These are phyloP conservation scores for Podaxis sp. DNA, from an alignment of 768 basidiomycete species.

Conservation along the genomic window DNA sequence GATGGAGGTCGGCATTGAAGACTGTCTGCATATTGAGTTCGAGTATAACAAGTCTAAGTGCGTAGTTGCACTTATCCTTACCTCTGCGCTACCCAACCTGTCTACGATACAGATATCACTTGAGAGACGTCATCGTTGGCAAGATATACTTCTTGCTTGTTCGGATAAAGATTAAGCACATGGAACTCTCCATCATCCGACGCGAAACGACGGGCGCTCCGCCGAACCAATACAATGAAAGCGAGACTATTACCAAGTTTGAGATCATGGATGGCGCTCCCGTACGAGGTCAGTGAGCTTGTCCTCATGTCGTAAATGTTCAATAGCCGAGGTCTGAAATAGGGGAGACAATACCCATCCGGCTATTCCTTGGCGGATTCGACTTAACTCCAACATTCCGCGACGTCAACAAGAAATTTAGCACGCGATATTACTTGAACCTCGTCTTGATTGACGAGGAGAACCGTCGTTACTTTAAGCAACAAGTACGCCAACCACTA, in stretches of 20 bases:
- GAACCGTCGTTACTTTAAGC: conserved; percentile 96
- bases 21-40: conserved; percentile 97
- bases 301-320: neutral
- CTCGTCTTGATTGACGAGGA: conserved; percentile 97
- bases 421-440: conserved; percentile 94
- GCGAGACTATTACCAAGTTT: conserved; percentile 98
- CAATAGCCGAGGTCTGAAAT: neutral
- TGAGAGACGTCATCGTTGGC: conserved; percentile 98
- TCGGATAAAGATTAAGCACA: conserved; percentile 99
- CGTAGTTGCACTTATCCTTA: conserved; percentile 25
- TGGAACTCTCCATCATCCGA: conserved; percentile 97
- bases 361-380: conserved; percentile 96
- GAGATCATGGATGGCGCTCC: conserved; percentile 99
- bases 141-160: conserved; percentile 99
- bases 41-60: conserved; percentile 99
- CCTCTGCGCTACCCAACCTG: neutral
- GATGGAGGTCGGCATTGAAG: conserved; percentile 99
- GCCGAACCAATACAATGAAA: conserved; percentile 99
- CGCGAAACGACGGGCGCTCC: conserved; percentile 95
- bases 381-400: conserved; percentile 98
- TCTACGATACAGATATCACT: conserved; percentile 71
- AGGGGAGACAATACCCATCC: conserved; percentile 98
- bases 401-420: conserved; percentile 99
- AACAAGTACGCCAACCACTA: conserved; percentile 54
- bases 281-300: conserved; percentile 65